A percentile compares a stretch with the other conserved stretches of the same genome.
These are phyloP conservation scores for Cyclostephanos tholiformis DNA, from an alignment of 108 stramenopile genomes.

Conservation along the genomic window DNA sequence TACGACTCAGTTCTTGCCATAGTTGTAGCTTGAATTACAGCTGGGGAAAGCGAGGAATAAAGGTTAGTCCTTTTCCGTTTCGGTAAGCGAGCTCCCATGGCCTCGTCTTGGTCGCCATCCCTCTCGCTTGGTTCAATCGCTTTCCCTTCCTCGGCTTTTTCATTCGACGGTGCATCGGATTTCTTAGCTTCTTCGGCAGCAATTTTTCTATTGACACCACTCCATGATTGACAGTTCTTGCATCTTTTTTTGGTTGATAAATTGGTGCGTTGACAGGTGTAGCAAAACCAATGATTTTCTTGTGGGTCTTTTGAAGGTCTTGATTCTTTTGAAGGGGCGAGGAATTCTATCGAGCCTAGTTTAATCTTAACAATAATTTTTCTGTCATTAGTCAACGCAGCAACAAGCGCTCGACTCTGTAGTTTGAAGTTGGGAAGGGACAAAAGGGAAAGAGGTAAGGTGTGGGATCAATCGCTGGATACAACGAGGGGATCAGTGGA, in stretches of 20 bases:
- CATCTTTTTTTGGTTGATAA: conserved; percentile 26
- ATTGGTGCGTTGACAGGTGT: conserved; percentile 13
- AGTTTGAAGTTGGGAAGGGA: background rate
- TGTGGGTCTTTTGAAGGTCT: background rate
- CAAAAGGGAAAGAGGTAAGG: background rate
- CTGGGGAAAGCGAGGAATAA: conserved; percentile 33
- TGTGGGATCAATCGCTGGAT: background rate
- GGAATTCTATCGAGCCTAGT: conserved; percentile 4
- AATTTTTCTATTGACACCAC: conserved; percentile 17
- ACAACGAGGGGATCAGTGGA: background rate
- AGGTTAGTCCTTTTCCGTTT: conserved; percentile 32
- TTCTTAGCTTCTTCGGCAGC: conserved; percentile 2
- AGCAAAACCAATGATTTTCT: conserved; percentile 14
- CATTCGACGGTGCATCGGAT: conserved; percentile 1
- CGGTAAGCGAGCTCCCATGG: conserved; percentile 16
- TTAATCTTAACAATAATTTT: conserved; percentile 19
- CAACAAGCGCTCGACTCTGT: conserved; percentile 24
- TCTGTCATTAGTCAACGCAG: conserved; percentile 18
- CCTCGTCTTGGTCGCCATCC: conserved; percentile 6
- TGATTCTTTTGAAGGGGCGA: conserved; percentile 1
- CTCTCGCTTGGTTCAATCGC: background rate
- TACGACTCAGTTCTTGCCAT: conserved; percentile 20
- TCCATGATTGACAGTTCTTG: conserved; percentile 28
- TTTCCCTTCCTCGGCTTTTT: background rate
- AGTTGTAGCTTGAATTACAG: conserved; percentile 23